Base-by-base conservation (phyloP, 768 basidiomycete genomes). In the Stropharia rugosoannulata region DNA sequence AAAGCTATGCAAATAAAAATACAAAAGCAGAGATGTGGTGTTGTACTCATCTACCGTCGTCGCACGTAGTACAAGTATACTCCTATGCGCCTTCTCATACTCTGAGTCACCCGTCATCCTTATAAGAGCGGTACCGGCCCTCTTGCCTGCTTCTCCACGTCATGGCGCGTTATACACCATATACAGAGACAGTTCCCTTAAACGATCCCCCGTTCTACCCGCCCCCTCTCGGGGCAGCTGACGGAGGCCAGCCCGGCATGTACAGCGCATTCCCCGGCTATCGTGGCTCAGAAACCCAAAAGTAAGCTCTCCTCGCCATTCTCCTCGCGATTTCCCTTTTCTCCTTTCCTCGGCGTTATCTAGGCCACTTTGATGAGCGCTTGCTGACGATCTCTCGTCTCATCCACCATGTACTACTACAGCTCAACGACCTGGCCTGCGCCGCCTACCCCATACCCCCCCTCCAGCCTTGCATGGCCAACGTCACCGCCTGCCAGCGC, bases 141-240 rank as follows among this genome's bases (percentile, higher is more conserved):
- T 32, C 29, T 32, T 7, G 2, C 5, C 9, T 32, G 29, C 29
- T 32, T 32, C 29, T 32, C 29, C 29, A 32, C 29, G 29, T 32
- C 2, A 32, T 32, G 29, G 29, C 29, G 3, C 29, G 29, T 1
- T 32, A 32, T 4, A 32, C 29, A 32, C 29, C 29, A 32, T 32
- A 32, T 32, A 4, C 29, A 32, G 3, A 32, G 29, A 32, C 29
- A 7, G 29, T 32, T 32, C 29, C 29, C 3, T 32, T 32, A 32
- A 32, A 32, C 29, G 29, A 55, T 41, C 60, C 57, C 12, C 60
- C 60, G 3, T 61, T 61, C 51, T 54, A 54, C 38, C 70, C 74
- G 1, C 71, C 74, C 5, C 72, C 73, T 0, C 61, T 65, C 7
- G 72, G 71, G n/a, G 68, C 67, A 22, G 63, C 64, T 13, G 60